phyloP scores from a whole-genome alignment of 2,329 filamentous ascomycete species.

The Corynespora cassiicola region DNA sequence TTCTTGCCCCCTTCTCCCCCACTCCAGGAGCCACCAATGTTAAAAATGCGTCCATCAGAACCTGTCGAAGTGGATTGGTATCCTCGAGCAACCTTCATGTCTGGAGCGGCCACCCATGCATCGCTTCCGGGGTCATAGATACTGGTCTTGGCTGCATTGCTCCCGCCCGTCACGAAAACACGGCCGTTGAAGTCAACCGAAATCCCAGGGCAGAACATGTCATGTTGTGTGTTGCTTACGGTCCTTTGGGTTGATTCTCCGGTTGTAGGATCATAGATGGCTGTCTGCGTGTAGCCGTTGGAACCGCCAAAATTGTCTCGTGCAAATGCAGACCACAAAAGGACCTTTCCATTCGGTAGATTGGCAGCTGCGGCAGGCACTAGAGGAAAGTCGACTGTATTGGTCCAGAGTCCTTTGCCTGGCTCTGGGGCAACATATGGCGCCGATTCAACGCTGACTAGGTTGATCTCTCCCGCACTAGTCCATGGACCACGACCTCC shows the following conservation, averaged over 20 bases:
- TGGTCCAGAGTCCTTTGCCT: slow-evolving; percentile 29
- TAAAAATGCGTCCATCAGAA: slow-evolving; percentile 63
- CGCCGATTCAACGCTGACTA: slow-evolving; percentile 11
- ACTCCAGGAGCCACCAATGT: slow-evolving; percentile 64
- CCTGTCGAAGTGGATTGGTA: slow-evolving; percentile 60
- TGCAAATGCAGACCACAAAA: slow-evolving; percentile 29
- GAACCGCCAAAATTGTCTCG: slow-evolving; percentile 25
- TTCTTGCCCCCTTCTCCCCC: slow-evolving; percentile 60
- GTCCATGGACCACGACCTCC: slow-evolving; percentile 23
- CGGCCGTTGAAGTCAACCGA: slow-evolving; percentile 56
- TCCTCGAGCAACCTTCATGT: slow-evolving; percentile 66
- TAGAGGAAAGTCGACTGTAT: slow-evolving; percentile 35
- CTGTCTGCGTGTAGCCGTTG: slow-evolving; percentile 36
- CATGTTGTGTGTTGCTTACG: slow-evolving; percentile 54
- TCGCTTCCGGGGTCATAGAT: slow-evolving; percentile 48
- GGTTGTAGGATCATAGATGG: slow-evolving; percentile 37
- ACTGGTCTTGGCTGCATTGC: slow-evolving; percentile 56
- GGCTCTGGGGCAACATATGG: slow-evolving; percentile 19
- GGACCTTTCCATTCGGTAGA: slow-evolving; percentile 30
- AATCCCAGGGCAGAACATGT: slow-evolving; percentile 66
- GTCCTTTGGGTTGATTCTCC: slow-evolving; percentile 25
- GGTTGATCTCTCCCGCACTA: slow-evolving; percentile 25
- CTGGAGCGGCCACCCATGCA: slow-evolving; percentile 54
- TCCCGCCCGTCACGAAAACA: slow-evolving; percentile 62
- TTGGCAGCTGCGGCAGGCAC: slow-evolving; percentile 31